These are phyloP conservation scores for Podaxis sp. DNA, from an alignment of 768 basidiomycete genomes.

Conservation along the genomic window DNA sequence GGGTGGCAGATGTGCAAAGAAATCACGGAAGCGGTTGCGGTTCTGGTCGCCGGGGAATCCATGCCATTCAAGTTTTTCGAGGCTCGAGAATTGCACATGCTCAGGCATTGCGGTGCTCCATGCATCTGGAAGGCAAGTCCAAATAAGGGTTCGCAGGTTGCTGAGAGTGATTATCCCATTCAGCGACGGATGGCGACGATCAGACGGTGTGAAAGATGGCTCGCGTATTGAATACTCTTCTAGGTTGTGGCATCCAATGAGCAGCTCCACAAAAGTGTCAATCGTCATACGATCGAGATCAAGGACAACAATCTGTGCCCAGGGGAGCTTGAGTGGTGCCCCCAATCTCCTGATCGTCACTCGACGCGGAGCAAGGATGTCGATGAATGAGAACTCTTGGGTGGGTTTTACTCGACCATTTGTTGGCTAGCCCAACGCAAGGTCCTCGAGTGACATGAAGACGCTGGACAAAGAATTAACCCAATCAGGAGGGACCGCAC, in stretches of 20 bases:
- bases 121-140: conserved; percentile 4
- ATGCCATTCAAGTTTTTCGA: neutral
- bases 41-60: conserved; percentile 6
- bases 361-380: neutral
- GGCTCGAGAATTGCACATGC: neutral
- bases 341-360: conserved; percentile 1
- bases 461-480: neutral
- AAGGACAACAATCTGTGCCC: conserved; percentile 8
- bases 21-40: neutral
- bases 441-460: neutral
- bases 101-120: conserved; percentile 7
- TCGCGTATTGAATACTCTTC: conserved; percentile 5
- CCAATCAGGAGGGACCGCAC: conserved; percentile 4
- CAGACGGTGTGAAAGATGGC: conserved; percentile 6
- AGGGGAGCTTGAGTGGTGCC: conserved; percentile 6
- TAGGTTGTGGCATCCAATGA: conserved; percentile 1
- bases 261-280: conserved; percentile 5
- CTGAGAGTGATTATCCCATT: conserved; percentile 3
- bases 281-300: conserved; percentile 7
- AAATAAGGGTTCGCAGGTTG: neutral
- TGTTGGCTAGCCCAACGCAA: neutral
- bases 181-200: conserved; percentile 7
- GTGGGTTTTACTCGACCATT: neutral
- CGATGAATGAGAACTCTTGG: neutral
- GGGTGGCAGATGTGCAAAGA: neutral